Evolutionary conservation across 345 rosid genomes (phyloP).

Genomic region (Eucalyptus pauciflora): DNA sequence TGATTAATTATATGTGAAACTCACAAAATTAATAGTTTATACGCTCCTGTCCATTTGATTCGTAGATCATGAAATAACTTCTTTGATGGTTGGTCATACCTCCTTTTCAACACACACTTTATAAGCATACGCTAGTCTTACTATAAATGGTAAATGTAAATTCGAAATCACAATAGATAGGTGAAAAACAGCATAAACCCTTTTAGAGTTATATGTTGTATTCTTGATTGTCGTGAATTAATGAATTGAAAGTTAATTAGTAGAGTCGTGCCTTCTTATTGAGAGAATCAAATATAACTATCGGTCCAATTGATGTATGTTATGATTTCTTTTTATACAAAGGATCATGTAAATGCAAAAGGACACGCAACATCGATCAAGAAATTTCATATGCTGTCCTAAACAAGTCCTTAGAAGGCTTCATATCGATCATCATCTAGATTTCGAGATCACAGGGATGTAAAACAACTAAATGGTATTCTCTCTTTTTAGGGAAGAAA

Average conservation of each 20-base stretch:
- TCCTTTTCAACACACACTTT: background rate
- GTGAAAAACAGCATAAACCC: background rate
- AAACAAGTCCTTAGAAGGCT: too few relatives aligned
- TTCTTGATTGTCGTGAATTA: background rate
- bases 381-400: background rate
- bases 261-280: background rate
- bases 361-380: background rate
- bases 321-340: background rate
- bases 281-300: background rate
- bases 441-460: too few relatives aligned
- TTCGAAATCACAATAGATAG: background rate
- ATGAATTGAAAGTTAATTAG: background rate
- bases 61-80: accelerated
- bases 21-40: background rate
- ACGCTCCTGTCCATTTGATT: accelerated
- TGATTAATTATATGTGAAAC: background rate
- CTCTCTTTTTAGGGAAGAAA: accelerated
- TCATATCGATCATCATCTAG: too few relatives aligned
- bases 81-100: background rate
- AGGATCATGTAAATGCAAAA: background rate
- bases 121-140: background rate
- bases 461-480: accelerated
- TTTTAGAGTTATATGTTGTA: background rate
- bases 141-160: background rate
- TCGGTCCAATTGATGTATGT: background rate